Evolutionary conservation across 148 eudicot genomes (phyloP), one percentile per base, ranked within the genome.

Genomic region (Vaccinium darrowii): DNA sequence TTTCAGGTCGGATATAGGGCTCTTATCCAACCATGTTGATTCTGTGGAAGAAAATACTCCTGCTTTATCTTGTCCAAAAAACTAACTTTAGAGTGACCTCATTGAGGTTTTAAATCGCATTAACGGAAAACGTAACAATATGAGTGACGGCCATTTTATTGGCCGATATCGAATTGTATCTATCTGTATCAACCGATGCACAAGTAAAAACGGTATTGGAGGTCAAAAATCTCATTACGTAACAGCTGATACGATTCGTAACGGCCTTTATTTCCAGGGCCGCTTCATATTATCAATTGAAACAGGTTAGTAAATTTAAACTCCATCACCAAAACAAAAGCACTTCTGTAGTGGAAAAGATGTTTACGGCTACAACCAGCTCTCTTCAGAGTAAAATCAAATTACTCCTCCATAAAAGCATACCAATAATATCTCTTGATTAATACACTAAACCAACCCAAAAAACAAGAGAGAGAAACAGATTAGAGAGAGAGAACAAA

Each of bases 321-420:
- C 11, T 63, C 30, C 9, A 63, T n/a, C 39, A 36, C 39, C 39
- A 36, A 36, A 36, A 36, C 39, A 36, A 36, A 36, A 36, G 39
- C 39, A 36, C 39, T 36, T 43, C 47, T 43, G 47, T 43, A 43
- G 47, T 5, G 6, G 47, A 53, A 53, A 9, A 53, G 10, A 10
- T 52, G 51, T 11, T 4, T 4, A 23, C 23, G 33, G 36, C 33
- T 51, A 50, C 7, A n/a, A 77, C 7, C 30, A 77, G 54, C 18
- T 51, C 80, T 51, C 78, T 77, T 52, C 0, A 19, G 11, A 19
- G 16, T 1, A 57, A 39, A 54, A 54, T 16, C 18, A 56, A 56
- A 79, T 79, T 54, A 79, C 81, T 33, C 78, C 16, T 43, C 33
- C 43, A 79, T 19, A 15, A 78, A 79, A 79, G 81, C 81, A 79